Percentiles rank a stretch among this genome's conserved stretches.
phyloP scores from a whole-genome alignment of 495 filamentous ascomycete species.

The Penicillium macrosclerotiorum region DNA sequence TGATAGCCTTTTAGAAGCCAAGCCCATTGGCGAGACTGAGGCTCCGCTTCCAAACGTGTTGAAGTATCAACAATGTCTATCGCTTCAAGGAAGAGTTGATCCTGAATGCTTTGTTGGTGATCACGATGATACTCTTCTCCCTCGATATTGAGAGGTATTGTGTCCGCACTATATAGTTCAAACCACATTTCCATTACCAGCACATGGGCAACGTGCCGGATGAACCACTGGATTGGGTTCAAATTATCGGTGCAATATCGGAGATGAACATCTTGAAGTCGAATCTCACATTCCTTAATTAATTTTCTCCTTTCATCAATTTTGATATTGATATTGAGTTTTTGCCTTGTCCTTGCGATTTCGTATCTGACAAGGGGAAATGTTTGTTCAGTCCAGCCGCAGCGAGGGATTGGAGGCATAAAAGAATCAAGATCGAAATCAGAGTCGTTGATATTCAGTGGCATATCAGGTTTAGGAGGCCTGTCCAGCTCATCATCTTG shows the following conservation, averaged over 20 bases:
- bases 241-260: neutral
- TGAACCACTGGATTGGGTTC: neutral
- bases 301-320: neutral
- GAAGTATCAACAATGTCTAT: neutral
- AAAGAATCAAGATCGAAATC: neutral
- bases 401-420: neutral
- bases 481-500: neutral
- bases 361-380: neutral
- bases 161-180: neutral
- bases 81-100: neutral
- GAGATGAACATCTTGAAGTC: neutral
- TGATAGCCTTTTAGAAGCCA: neutral
- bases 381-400: neutral
- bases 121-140: neutral
- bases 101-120: neutral
- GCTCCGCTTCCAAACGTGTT: neutral
- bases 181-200: conserved; percentile 4
- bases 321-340: neutral
- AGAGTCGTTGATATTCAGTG: neutral
- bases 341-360: neutral
- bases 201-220: neutral
- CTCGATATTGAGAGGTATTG: neutral
- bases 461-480: neutral
- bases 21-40: neutral
- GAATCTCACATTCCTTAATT: neutral